Base-by-base conservation (phyloP, 306 rosid species). In the Gynostemma pentaphyllum region DNA sequence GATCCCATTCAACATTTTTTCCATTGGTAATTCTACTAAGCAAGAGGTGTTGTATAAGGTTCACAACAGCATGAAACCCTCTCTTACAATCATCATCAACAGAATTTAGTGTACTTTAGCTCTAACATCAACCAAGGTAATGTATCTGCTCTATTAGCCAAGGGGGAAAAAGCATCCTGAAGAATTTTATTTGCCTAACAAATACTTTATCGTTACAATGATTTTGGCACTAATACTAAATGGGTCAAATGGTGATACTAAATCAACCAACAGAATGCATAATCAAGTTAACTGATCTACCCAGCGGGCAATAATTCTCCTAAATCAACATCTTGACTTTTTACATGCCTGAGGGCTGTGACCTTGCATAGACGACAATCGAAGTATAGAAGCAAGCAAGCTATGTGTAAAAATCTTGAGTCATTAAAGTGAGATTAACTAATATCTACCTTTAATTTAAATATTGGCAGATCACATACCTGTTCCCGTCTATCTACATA, bases 401-500 rank as follows among this genome's bases (percentile, higher is more conserved):
- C 29, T 19, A 59, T 19, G 19, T 36, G 2, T 36, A 22, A 57
- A 34, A 57, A 5, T 11, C 64, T 22, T 15, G 2, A 19, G 42
- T 36, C 5, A 57, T 12, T 57, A 26, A 16, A 57, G 48, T 19
- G 23, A 47, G 36, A 64, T 34, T 22, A 41, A 41, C 41, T 37
- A 37, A 63, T 15, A 1, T 45, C n/a, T 45, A 12, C 49, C 49
- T 45, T 45, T 14, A 37, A 37, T 5, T 1, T 37, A 37, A 37
- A 16, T 15, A 36, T 57, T 34, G 74, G 72, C 65, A 73, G 46
- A 66, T 68, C 68, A 29, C 70, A 55, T 85, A 92, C 96, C 94
- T 92, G 99, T 81, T 86, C 99, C 70, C 92, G 79, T 81, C 96
- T 88, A 66, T 92, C 95, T 84, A 92, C 99, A 67, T 82, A 92